Conservation (phyloP, 176 grass and related monocot genomes). For the Ensete ventricosum region DNA sequence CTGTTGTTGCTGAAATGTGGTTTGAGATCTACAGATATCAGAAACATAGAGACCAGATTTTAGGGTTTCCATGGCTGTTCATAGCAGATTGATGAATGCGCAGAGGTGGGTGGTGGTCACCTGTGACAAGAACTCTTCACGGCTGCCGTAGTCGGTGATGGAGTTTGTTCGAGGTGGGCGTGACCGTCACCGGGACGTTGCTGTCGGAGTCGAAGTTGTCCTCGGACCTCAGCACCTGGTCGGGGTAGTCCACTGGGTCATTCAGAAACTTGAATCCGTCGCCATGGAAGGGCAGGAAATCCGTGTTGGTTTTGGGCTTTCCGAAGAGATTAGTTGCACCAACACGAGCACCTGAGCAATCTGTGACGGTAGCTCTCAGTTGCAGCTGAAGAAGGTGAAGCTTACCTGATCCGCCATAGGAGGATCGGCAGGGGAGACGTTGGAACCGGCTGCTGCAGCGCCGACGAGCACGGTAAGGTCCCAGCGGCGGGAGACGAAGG, state of each 20-base stretch:
- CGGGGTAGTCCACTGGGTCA: conserved; percentile 86
- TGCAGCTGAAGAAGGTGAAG: no score
- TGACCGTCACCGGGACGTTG: conserved; percentile 64
- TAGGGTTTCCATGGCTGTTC: no score
- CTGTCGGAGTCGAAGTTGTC: conserved; percentile 89
- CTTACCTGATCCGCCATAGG: conserved; percentile 76
- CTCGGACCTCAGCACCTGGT: conserved; percentile 81
- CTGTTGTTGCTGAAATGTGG: conserved; percentile 27
- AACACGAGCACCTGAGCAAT: neutral
- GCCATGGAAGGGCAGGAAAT: conserved; percentile 57
- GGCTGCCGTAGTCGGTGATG: conserved; percentile 74
- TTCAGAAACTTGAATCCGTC: conserved; percentile 68
- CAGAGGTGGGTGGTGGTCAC: conserved; percentile 1
- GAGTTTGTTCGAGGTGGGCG: conserved; percentile 60
- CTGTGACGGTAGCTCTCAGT: no score
- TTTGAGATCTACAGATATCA: conserved; percentile 15
- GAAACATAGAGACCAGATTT: no score
- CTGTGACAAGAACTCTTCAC: conserved; percentile 64
- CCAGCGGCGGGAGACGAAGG: conserved; percentile 43
- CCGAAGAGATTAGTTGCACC: conserved; percentile 72
- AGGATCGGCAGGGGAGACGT: conserved; percentile 55
- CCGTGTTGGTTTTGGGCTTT: conserved; percentile 76
- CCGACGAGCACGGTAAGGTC: conserved; percentile 62
- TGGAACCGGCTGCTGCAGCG: conserved; percentile 33
- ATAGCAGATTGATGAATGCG: neutral